Evolutionary conservation across 1,139 yeast genomes (phyloP), one percentile per base, ranked within the genome.

Genomic region (Insectozyma bohioensis): DNA sequence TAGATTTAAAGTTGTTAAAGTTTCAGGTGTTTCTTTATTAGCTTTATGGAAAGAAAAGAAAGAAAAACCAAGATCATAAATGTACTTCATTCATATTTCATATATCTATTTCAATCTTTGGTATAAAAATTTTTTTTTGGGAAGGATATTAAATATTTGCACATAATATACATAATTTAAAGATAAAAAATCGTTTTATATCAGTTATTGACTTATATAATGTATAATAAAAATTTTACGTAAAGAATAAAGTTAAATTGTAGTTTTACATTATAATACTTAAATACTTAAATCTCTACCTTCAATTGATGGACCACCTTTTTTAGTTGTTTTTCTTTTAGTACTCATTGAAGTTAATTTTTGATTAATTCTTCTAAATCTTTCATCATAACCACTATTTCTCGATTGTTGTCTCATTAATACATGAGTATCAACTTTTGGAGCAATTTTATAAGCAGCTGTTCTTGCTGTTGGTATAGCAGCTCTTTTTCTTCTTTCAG

Each of bases 41-140:
- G 98, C 99, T 68, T 84, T 94, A 75, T 94, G 97, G 97, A 92
- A 90, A 83, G 98, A 94, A 83, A 94, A 94, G 97, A 92, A 92
- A 87, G 99, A 94, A 83, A 94, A 94, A 90, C 98, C 98, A 80
- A 88, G 97, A 83, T 88, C 97, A 69, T 90, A 86, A 35, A 33
- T 38, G 7, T 15, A 24, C n/a, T n/a, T 17, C 77, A 57, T 51
- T 44, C 15, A 19, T 15, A n/a, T n/a, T n/a, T n/a, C n/a, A n/a
- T n/a, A n/a, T n/a, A n/a, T n/a, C n/a, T n/a, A n/a, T n/a, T n/a
- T n/a, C n/a, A n/a, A n/a, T n/a, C n/a, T n/a, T n/a, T n/a, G n/a
- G n/a, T n/a, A n/a, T n/a, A n/a, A n/a, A n/a, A n/a, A n/a, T n/a
- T 19, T 28, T 12, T 22, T 13, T 8, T 27, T 9, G 24, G 30